phyloP scores from a whole-genome alignment of 1,284 basidiomycete genomes.

The Austroboletus novae-zelandiae region DNA sequence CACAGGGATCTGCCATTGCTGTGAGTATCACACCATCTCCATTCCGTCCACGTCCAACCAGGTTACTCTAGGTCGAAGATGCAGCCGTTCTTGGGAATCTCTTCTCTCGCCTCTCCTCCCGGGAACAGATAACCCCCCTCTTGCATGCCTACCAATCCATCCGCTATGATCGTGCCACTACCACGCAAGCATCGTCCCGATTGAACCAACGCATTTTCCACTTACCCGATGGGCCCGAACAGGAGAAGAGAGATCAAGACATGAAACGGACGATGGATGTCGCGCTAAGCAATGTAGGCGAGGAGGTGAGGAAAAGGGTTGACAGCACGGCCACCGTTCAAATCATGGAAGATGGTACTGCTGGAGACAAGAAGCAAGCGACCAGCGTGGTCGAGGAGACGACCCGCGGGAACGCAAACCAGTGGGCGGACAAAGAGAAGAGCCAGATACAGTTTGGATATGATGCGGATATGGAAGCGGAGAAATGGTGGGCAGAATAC shows the following conservation, averaged over 20 bases:
- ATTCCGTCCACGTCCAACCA: too few relatives aligned
- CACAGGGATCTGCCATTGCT: conserved; percentile 68
- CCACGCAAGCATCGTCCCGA: conserved; percentile 46
- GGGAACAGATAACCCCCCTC: conserved; percentile 42
- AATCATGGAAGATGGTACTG: not conserved
- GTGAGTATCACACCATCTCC: conserved; percentile 29
- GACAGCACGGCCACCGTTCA: conserved; percentile 5
- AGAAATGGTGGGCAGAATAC: conserved; percentile 45
- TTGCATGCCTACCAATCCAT: conserved; percentile 54
- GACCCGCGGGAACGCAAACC: conserved; percentile 41
- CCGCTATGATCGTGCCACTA: conserved; percentile 46
- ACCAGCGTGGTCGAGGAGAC: not conserved
- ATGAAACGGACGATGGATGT: conserved; percentile 50
- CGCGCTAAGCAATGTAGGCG: conserved; percentile 30
- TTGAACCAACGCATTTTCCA: conserved; percentile 55
- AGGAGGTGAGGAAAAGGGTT: conserved; percentile 13
- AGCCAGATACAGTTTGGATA: conserved; percentile 45
- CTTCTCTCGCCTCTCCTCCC: conserved; percentile 46
- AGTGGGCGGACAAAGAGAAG: conserved; percentile 51
- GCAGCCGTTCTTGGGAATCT: conserved; percentile 60
- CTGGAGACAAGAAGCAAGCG: not conserved
- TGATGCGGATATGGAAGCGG: conserved; percentile 48
- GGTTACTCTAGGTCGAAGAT: conserved; percentile 50
- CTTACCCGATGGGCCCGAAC: conserved; percentile 51
- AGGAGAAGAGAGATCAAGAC: conserved; percentile 45